Evolutionary conservation across 176 grass and related monocot genomes (phyloP).

Genomic region (Rhynchospora tenuis): DNA sequence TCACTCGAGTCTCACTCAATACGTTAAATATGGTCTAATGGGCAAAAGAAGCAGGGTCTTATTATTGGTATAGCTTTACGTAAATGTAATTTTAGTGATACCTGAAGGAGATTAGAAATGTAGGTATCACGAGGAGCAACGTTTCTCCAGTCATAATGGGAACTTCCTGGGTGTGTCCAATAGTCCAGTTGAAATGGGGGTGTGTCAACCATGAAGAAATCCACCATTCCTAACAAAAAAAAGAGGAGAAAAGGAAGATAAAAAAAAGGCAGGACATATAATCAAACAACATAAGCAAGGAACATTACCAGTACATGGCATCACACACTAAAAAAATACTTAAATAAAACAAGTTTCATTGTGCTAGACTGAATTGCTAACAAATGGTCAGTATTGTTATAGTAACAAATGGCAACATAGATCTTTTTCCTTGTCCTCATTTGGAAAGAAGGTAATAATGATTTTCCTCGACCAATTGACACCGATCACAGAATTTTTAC

Average conservation of each 20-base stretch:
- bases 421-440: neutral
- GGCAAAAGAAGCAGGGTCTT: neutral
- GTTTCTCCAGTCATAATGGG: slow-evolving; percentile 68
- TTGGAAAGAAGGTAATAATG: neutral
- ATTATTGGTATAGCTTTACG: neutral
- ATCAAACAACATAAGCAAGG: neutral
- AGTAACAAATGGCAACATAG: neutral
- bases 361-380: neutral
- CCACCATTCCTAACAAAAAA: slow-evolving; percentile 43
- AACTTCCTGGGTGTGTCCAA: slow-evolving; percentile 46
- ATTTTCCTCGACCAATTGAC: neutral
- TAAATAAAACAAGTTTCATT: neutral
- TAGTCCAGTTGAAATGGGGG: slow-evolving; percentile 63
- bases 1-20: neutral
- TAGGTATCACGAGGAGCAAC: slow-evolving; percentile 59
- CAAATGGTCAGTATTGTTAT: neutral
- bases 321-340: neutral
- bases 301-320: neutral
- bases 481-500: neutral
- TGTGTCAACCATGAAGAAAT: slow-evolving; percentile 86
- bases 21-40: neutral
- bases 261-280: neutral
- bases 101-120: slow-evolving; percentile 57
- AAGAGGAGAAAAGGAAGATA: neutral
- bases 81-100: neutral